Evolutionary conservation across 345 rosid genomes (phyloP).

Genomic region (Toxicodendron radicans): DNA sequence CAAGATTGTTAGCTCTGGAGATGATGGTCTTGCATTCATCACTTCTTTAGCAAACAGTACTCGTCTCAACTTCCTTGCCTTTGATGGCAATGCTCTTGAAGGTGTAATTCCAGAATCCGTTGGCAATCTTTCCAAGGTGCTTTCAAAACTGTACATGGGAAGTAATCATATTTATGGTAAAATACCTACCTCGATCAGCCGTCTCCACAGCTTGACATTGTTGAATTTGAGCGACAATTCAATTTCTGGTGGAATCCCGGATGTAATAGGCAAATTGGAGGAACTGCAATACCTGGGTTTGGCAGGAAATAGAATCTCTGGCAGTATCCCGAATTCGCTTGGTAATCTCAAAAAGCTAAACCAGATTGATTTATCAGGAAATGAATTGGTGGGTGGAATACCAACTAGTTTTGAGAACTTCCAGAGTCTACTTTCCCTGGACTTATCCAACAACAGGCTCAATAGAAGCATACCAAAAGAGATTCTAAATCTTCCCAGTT

Average conservation of each 20-base stretch:
- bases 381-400: slow-evolving; percentile 38
- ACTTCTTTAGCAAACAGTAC: slow-evolving; percentile 31
- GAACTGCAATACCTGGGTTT: slow-evolving; percentile 41
- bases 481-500: slow-evolving; percentile 39
- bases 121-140: slow-evolving; percentile 31
- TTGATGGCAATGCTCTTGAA: slow-evolving; percentile 23
- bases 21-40: slow-evolving; percentile 29
- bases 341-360: slow-evolving; percentile 40
- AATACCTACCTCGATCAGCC: slow-evolving; percentile 26
- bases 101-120: slow-evolving; percentile 32
- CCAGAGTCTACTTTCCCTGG: slow-evolving; percentile 38
- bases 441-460: slow-evolving; percentile 48
- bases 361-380: slow-evolving; percentile 43
- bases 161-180: slow-evolving; percentile 24
- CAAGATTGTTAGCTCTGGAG: slow-evolving; percentile 21
- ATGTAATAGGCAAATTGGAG: slow-evolving; percentile 35
- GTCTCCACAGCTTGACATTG: slow-evolving; percentile 40
- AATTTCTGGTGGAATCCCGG: slow-evolving; percentile 45
- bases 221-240: slow-evolving; percentile 42
- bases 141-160: slow-evolving; percentile 26
- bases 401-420: slow-evolving; percentile 44
- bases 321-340: slow-evolving; percentile 38
- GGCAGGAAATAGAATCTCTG: slow-evolving; percentile 40
- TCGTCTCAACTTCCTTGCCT: slow-evolving; percentile 25
- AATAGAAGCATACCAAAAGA: slow-evolving; percentile 46